Conservation (phyloP, 2,329 filamentous ascomycete species). For the Claviceps sp. region DNA sequence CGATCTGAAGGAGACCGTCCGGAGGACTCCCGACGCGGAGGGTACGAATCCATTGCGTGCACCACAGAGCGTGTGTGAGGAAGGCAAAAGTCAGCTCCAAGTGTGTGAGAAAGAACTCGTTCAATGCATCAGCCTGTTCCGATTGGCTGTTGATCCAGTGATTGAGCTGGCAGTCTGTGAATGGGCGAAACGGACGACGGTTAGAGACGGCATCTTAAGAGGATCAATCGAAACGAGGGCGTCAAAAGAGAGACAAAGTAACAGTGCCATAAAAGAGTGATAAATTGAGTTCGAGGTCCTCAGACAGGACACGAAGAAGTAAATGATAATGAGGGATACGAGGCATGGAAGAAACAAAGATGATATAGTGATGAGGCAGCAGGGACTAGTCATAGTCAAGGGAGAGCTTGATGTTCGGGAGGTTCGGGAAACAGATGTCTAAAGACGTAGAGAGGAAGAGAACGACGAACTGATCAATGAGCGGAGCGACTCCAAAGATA, state of each 20-base stretch:
- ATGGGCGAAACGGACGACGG: slow-evolving; percentile 36
- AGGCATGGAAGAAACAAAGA: slow-evolving; percentile 1
- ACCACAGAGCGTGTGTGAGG: background rate
- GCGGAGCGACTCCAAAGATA: slow-evolving; percentile 12
- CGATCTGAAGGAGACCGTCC: slow-evolving; percentile 41
- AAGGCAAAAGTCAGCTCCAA: background rate
- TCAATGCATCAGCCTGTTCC: slow-evolving; percentile 4
- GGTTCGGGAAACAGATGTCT: slow-evolving; percentile 6
- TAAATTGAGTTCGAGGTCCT: background rate
- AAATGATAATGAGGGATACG: slow-evolving; percentile 5
- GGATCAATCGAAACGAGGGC: slow-evolving; percentile 11
- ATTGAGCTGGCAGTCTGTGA: slow-evolving; percentile 27
- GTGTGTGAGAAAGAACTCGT: background rate
- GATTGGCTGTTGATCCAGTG: slow-evolving; percentile 5
- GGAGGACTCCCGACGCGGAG: slow-evolving; percentile 36
- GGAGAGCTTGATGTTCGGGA: slow-evolving; percentile 6
- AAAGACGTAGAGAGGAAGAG: slow-evolving; percentile 7
- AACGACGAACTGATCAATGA: slow-evolving; percentile 22
- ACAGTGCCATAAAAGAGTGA: background rate
- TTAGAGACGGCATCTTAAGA: slow-evolving; percentile 39
- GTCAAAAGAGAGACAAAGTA: slow-evolving; percentile 10
- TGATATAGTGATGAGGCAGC: background rate
- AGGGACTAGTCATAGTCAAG: background rate
- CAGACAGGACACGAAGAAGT: slow-evolving; percentile 5
- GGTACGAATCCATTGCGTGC: slow-evolving; percentile 39